Evolutionary conservation across 164 flowering plant genomes (phyloP).

Genomic region (Warburgia ugandensis): DNA sequence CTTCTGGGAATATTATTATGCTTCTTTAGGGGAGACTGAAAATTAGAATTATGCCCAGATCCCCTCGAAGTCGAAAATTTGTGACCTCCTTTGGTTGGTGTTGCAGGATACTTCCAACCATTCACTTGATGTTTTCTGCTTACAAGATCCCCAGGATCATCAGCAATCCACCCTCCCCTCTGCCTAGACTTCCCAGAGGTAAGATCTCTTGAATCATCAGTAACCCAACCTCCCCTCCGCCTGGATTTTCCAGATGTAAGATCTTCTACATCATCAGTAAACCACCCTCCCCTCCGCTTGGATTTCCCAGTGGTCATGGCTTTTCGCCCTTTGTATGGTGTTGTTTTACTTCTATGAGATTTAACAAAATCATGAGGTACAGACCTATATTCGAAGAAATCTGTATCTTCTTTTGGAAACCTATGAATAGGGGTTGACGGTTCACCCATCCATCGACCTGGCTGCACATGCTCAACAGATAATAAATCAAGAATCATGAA

Average conservation of each 20-base stretch:
- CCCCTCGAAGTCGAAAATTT: conserved; percentile 4
- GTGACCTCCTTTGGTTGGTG: conserved; percentile 25
- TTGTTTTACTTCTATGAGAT: conserved; percentile 32
- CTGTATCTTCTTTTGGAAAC: conserved; percentile 11
- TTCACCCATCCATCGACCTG: conserved; percentile 12
- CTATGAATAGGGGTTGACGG: conserved; percentile 16
- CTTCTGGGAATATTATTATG: conserved; percentile 9
- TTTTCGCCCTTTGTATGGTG: conserved; percentile 19
- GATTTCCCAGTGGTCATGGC: conserved; percentile 24
- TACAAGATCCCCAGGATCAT: conserved; percentile 33
- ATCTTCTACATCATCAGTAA: too few relatives aligned
- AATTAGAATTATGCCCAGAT: conserved; percentile 23
- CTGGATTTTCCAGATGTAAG: too few relatives aligned
- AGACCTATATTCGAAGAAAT: conserved; percentile 20
- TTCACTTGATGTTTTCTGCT: conserved; percentile 12
- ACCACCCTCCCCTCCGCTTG: conserved; percentile 53
- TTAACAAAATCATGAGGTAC: conserved; percentile 25
- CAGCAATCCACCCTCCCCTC: too few relatives aligned
- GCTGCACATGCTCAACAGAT: conserved; percentile 15
- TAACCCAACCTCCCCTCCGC: too few relatives aligned
- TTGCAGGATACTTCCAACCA: conserved; percentile 37
- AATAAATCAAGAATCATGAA: neutral
- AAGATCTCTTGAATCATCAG: too few relatives aligned
- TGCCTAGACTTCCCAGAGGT: too few relatives aligned
- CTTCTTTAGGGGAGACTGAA: conserved; percentile 20